phyloP scores from a whole-genome alignment of 2,329 filamentous ascomycete species.

The Microsporum ferrugineum region DNA sequence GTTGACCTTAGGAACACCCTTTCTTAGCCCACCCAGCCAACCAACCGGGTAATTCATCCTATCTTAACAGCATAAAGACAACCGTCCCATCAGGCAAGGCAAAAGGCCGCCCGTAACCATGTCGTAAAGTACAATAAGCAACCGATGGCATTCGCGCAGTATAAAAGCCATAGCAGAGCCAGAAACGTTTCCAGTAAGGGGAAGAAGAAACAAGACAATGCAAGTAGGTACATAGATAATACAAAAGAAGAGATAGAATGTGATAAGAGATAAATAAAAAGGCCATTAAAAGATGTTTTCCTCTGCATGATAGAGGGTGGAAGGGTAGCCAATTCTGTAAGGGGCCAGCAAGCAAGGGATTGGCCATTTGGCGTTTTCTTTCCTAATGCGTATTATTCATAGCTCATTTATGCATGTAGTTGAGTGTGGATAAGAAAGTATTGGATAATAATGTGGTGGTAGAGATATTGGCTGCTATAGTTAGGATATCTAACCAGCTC shows the following conservation, averaged over 20 bases:
- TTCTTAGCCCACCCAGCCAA: neutral
- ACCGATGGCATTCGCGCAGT: neutral
- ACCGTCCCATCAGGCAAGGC: neutral
- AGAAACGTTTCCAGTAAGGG: neutral
- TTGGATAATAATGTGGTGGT: neutral
- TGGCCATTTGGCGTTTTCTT: neutral
- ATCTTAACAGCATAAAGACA: neutral
- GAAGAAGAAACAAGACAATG: neutral
- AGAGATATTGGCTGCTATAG: neutral
- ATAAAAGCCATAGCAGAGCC: neutral
- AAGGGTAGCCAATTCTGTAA: too few relatives aligned
- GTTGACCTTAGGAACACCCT: neutral
- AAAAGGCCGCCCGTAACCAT: neutral
- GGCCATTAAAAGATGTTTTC: too few relatives aligned
- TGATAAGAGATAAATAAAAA: too few relatives aligned
- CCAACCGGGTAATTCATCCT: neutral
- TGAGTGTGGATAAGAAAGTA: neutral
- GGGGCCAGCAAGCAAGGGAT: too few relatives aligned
- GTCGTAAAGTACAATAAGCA: constrained; percentile 1
- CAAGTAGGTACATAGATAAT: neutral
- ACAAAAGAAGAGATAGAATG: neutral
- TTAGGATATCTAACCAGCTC: constrained; percentile 9
- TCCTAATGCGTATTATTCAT: neutral
- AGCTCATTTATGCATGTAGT: neutral
- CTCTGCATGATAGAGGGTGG: too few relatives aligned